These are phyloP conservation scores for Thraustochytrium sp. DNA, from an alignment of 352 stramenopile genomes.

Conservation along the genomic window DNA sequence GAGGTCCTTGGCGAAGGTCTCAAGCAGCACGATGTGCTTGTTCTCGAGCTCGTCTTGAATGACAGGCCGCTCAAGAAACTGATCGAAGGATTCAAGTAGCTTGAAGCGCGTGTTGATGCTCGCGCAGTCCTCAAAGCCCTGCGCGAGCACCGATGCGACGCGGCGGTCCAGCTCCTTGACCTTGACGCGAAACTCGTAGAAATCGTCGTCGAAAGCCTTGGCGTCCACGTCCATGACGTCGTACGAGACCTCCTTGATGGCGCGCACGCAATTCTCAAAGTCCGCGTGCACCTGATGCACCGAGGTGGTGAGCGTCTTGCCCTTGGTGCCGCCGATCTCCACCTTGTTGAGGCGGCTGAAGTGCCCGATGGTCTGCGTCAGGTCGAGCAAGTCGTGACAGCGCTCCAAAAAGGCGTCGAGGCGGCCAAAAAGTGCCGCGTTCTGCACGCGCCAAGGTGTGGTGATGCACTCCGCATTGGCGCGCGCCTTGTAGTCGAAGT, in stretches of 20 bases:
- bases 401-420: constrained; percentile 94
- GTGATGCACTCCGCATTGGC: constrained; percentile 89
- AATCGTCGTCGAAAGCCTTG: constrained; percentile 80
- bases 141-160: constrained; percentile 75
- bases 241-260: constrained; percentile 72
- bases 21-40: constrained; percentile 48
- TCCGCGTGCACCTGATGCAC: constrained; percentile 23
- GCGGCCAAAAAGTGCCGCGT: constrained; percentile 93
- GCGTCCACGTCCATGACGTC: constrained; percentile 79
- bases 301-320: constrained; percentile 72
- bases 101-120: constrained; percentile 77
- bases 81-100: constrained; percentile 81
- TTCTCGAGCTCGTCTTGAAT: constrained; percentile 44
- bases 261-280: constrained; percentile 21
- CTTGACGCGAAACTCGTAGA: constrained; percentile 75
- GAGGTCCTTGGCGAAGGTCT: constrained; percentile 61
- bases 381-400: constrained; percentile 93
- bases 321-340: constrained; percentile 69
- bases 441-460: constrained; percentile 95
- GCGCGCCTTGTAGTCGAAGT: constrained; percentile 95
- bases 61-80: constrained; percentile 64
- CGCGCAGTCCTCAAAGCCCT: constrained; percentile 83
- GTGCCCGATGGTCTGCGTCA: constrained; percentile 95
- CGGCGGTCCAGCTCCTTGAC: constrained; percentile 78
- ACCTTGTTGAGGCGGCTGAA: constrained; percentile 97